These are phyloP conservation scores for Plasmodium gallinaceum DNA, from an alignment of 169 alveolate genomes.

Conservation along the genomic window DNA sequence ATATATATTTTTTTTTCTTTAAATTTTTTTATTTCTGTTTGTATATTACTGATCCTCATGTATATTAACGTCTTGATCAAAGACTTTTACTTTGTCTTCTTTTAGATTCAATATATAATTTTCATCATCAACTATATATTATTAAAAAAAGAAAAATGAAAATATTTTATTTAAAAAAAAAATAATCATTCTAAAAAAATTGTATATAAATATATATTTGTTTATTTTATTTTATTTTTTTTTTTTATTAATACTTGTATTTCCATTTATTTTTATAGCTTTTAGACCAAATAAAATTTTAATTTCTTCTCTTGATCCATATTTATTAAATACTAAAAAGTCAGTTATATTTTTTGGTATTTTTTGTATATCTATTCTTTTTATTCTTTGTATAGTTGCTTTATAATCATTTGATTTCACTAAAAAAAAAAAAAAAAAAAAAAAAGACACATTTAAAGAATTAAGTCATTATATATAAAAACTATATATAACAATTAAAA, in stretches of 20 bases:
- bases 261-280: conserved; percentile 75
- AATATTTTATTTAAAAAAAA: not conserved
- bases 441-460: not conserved
- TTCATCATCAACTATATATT: conserved; percentile 59
- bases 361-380: conserved; percentile 35
- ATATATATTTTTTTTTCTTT: not conserved
- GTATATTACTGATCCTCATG: conserved; percentile 72
- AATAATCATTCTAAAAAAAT: not conserved
- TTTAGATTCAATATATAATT: conserved; percentile 54
- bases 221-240: not conserved
- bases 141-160: not conserved
- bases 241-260: conserved; percentile 23
- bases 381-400: conserved; percentile 43
- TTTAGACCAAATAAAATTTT: conserved; percentile 75
- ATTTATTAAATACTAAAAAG: conserved; percentile 57
- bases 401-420: conserved; percentile 50
- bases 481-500: not conserved
- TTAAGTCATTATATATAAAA: not conserved
- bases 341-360: conserved; percentile 66
- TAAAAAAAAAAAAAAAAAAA: conserved; percentile 6
- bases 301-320: conserved; percentile 61
- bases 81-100: conserved; percentile 71
- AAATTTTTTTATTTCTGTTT: not conserved
- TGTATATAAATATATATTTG: not conserved
- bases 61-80: conserved; percentile 37